Base-by-base conservation (phyloP, 495 filamentous ascomycete species). In the Tricharina praecox region DNA sequence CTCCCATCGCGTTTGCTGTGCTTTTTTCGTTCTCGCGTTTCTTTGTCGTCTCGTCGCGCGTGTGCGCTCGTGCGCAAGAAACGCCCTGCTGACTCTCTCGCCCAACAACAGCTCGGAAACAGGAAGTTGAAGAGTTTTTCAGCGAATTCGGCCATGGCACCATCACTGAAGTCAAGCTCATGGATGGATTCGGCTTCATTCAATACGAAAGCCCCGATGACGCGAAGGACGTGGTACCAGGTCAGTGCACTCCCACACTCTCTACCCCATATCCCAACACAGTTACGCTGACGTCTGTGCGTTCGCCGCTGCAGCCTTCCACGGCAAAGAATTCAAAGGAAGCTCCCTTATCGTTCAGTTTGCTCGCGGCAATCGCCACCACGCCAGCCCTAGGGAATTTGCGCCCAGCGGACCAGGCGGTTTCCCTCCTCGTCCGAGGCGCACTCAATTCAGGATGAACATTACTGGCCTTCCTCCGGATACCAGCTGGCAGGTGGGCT, bases 401-500 rank as follows among this genome's bases (percentile, higher is more conserved):
- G 13, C 45, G 37, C 50, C 56, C 38, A 54, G 55, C 33, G 58
- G 58, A n/a, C 72, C 73, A 37, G 81, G 93, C 62, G 83, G 85
- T 61, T 76, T 70, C 48, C 77, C 81, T 58, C 90, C 90, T 54
- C 86, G 92, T 58, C 88, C 90, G 33, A 78, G 90, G 54, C 87
- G 90, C 62, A 97, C 92, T 56, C 78, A 83, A 49, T 85, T 82
- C 65, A 85, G 90, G 62, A 95, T 97, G 90, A 77, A 85, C 66
- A 87, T 97, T 58, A 82, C 82, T 73, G 87, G 86, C 69, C 86
- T 97, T 68, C 87, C 88, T 60, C 73, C 73, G 67, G 92, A 96
- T 72, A 96, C 92, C 71, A 94, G 86, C 76, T 97, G 90, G 90
- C 90, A 97, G 90, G 90, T 97, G 82, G 92, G 90, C 82, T 79